phyloP scores from a whole-genome alignment of 2,329 filamentous ascomycete species.

The Trichoderma sp. region DNA sequence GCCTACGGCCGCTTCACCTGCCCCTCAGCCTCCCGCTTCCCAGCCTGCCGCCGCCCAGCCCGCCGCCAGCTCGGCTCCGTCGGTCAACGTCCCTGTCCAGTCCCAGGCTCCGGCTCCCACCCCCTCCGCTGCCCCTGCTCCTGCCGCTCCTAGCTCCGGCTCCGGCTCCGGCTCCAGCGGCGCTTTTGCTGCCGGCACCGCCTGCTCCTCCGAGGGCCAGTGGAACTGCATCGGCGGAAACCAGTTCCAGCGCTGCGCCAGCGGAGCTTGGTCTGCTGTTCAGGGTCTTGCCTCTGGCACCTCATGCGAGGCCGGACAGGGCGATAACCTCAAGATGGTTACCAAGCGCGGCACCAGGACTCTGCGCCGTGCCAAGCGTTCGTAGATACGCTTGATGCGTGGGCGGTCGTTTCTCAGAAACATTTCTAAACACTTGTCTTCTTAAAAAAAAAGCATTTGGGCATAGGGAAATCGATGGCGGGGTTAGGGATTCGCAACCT shows the following conservation, averaged over 20 bases:
- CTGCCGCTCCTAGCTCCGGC: conserved; percentile 29
- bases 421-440: conserved; percentile 16
- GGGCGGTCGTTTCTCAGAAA: too few species aligned
- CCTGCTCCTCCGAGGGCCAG: conserved; percentile 52
- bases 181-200: conserved; percentile 46
- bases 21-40: conserved; percentile 30
- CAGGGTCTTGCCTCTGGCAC: conserved; percentile 51
- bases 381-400: too few species aligned
- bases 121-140: conserved; percentile 31
- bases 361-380: conserved; percentile 38
- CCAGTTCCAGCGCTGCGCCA: conserved; percentile 59
- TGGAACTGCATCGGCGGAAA: conserved; percentile 58
- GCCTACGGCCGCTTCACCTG: conserved; percentile 20
- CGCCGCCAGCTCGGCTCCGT: not conserved
- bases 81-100: conserved; percentile 28
- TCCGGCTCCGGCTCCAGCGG: conserved; percentile 33
- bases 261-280: conserved; percentile 52
- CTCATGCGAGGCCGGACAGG: conserved; percentile 47
- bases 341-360: conserved; percentile 30
- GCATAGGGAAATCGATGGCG: too few species aligned
- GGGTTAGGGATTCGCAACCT: too few species aligned
- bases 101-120: conserved; percentile 30
- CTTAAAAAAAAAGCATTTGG: conserved; percentile 15
- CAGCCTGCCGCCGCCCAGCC: conserved; percentile 26
- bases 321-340: conserved; percentile 43